phyloP scores from a whole-genome alignment of 495 filamentous ascomycete species.

The Aspergillus homomorphus region DNA sequence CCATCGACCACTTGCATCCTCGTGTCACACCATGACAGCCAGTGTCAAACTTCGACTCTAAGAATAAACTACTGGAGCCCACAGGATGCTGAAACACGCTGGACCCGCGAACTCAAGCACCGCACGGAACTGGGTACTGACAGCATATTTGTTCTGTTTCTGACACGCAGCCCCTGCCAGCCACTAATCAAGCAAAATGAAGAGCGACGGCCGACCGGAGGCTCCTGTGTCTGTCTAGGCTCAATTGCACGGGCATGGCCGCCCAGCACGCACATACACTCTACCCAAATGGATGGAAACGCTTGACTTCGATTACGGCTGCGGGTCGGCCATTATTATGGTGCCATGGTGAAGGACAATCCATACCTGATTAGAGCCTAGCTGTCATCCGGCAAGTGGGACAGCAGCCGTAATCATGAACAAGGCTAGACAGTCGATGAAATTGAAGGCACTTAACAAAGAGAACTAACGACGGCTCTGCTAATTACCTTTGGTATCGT shows the following conservation, averaged over 20 bases:
- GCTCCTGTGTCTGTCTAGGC: not conserved
- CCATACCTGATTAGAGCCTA: not conserved
- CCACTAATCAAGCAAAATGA: conserved; percentile 3
- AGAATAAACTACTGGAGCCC: conserved; percentile 7
- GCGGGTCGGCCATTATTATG: not conserved
- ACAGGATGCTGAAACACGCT: not conserved
- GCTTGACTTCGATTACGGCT: conserved; percentile 10
- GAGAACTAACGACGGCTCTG: not conserved
- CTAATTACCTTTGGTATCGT: no score
- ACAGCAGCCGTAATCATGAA: not conserved
- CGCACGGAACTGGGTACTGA: not conserved
- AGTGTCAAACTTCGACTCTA: conserved; percentile 1
- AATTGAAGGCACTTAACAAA: not conserved
- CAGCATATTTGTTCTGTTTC: not conserved
- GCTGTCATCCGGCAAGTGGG: not conserved
- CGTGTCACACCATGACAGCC: not conserved
- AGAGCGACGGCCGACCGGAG: not conserved
- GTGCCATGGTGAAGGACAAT: not conserved
- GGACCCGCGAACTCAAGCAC: not conserved
- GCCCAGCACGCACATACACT: not conserved
- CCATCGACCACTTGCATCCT: not conserved
- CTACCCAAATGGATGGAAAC: conserved; percentile 8
- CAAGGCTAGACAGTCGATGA: not conserved
- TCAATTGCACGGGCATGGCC: not conserved
- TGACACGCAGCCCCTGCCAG: not conserved